Percentiles rank a stretch among this genome's conserved stretches.
Conservation (phyloP, 441 rosid species). For the Pelargonium fulgidum region DNA sequence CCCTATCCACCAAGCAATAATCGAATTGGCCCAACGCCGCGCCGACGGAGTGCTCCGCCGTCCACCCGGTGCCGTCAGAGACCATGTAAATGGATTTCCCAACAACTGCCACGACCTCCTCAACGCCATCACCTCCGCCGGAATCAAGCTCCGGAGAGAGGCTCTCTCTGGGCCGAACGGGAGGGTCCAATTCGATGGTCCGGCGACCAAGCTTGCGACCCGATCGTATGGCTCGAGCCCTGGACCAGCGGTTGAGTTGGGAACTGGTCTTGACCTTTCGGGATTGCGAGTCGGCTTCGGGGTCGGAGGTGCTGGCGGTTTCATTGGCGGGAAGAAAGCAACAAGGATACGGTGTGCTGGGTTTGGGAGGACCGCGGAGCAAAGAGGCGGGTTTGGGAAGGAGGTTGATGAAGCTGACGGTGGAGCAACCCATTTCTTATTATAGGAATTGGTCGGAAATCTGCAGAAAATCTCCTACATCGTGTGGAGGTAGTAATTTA, state of each 20-base stretch:
- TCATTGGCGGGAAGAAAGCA: slow-evolving; percentile 8
- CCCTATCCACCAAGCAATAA: slow-evolving; percentile 75
- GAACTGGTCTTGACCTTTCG: slow-evolving; percentile 56
- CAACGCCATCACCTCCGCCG: slow-evolving; percentile 31
- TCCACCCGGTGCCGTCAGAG: slow-evolving; percentile 96
- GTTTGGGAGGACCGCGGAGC: neutral
- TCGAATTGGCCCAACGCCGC: slow-evolving; percentile 92
- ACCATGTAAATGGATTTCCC: slow-evolving; percentile 71
- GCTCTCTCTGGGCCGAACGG: slow-evolving; percentile 18
- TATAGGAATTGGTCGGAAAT: too few species aligned
- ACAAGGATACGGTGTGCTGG: neutral
- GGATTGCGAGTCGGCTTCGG: slow-evolving; percentile 31
- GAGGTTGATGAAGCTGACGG: neutral
- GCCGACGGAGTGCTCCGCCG: slow-evolving; percentile 74
- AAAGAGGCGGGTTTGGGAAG: neutral
- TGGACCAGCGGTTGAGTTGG: slow-evolving; percentile 77
- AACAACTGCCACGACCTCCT: slow-evolving; percentile 24
- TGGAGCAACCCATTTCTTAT: too few species aligned
- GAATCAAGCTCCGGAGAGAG: slow-evolving; percentile 11
- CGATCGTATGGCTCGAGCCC: slow-evolving; percentile 66
- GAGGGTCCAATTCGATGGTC: slow-evolving; percentile 20
- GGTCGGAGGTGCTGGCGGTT: slow-evolving; percentile 18
- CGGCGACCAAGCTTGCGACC: slow-evolving; percentile 42
- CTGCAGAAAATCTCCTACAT: too few species aligned
- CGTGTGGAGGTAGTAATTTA: too few species aligned